Conservation (phyloP, 768 basidiomycete genomes). For the Omphalotus guepiniiformis region DNA sequence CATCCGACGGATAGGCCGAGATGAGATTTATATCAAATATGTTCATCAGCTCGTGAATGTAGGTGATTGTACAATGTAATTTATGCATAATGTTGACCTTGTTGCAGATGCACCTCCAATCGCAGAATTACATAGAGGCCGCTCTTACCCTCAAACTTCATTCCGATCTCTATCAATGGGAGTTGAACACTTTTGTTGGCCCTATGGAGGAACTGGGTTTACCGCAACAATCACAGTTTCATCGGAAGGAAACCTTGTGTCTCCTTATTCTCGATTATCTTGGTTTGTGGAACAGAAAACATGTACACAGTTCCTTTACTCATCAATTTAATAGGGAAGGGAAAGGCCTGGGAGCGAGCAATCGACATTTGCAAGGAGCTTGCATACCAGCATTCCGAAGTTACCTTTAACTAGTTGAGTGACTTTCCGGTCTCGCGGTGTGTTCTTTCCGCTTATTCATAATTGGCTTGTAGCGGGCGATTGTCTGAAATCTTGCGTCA, state of each 20-base stretch:
- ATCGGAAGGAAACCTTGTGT: slow-evolving; percentile 89
- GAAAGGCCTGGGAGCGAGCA: slow-evolving; percentile 96
- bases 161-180: slow-evolving; percentile 92
- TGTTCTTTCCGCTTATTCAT: slow-evolving; percentile 10
- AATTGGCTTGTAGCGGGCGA: slow-evolving; percentile 47
- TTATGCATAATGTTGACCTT: slow-evolving; percentile 1
- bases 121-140: slow-evolving; percentile 90
- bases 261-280: slow-evolving; percentile 92
- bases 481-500: slow-evolving; percentile 83
- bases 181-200: slow-evolving; percentile 71
- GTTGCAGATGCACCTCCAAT: slow-evolving; percentile 75
- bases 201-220: slow-evolving; percentile 88
- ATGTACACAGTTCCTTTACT: no score
- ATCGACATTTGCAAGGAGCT: slow-evolving; percentile 92
- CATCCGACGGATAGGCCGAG: slow-evolving; percentile 84
- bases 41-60: slow-evolving; percentile 93
- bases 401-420: slow-evolving; percentile 87
- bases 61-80: slow-evolving; percentile 21
- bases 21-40: slow-evolving; percentile 95
- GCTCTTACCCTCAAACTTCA: slow-evolving; percentile 91
- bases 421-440: slow-evolving; percentile 1
- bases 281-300: slow-evolving; percentile 49
- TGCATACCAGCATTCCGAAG: slow-evolving; percentile 79
- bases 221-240: slow-evolving; percentile 91
- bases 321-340: slow-evolving; percentile 58